These are phyloP conservation scores for Artemisia tridentata DNA, from an alignment of 129 eudicot genomes.

Conservation along the genomic window DNA sequence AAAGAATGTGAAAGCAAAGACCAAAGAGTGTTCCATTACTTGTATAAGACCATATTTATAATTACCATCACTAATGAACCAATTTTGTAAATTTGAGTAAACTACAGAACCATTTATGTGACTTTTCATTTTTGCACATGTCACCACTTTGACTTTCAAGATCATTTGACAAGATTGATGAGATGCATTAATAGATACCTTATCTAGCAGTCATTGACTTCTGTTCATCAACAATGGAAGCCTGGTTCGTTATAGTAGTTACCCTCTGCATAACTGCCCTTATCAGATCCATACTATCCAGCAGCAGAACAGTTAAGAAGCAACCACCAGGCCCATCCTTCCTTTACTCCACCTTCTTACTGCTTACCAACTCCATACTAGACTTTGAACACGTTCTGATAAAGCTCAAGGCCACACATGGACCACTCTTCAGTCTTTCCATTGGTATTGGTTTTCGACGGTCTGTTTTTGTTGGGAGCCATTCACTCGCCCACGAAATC, in stretches of 20 bases:
- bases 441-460: neutral
- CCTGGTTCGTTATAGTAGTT: neutral
- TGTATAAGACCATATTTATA: too few relatives aligned
- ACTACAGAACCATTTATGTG: too few relatives aligned
- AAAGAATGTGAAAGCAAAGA: too few relatives aligned
- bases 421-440: conserved; percentile 4
- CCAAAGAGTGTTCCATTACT: too few relatives aligned
- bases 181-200: too few relatives aligned
- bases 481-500: conserved; percentile 22
- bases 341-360: neutral
- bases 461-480: neutral
- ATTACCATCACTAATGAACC: too few relatives aligned
- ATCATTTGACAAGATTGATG: too few relatives aligned
- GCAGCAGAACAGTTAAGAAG: neutral
- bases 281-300: neutral
- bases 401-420: conserved; percentile 9
- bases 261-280: neutral
- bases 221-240: neutral
- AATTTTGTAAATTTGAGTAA: too few relatives aligned
- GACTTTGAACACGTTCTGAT: neutral
- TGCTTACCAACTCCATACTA: neutral
- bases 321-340: neutral
- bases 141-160: too few relatives aligned
- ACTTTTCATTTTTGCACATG: too few relatives aligned
- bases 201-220: too few relatives aligned